Evolutionary conservation across 2,329 filamentous ascomycete species (phyloP), one percentile per base, ranked within the genome.

Genomic region (Ascochyta koolunga): DNA sequence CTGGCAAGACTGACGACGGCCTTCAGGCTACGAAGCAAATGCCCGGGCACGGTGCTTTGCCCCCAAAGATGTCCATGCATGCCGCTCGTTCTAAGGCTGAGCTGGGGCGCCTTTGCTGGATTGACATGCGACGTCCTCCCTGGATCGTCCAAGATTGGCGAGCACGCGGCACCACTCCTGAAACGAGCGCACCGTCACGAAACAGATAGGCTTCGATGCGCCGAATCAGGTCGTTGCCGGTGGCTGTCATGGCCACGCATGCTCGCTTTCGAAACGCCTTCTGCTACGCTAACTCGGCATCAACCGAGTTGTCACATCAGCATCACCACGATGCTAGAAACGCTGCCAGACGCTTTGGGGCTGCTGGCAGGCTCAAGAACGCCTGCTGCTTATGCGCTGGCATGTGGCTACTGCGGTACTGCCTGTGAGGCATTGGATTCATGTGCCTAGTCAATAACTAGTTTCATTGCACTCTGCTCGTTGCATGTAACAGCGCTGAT

Each of bases 131-230:
- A 65, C 54, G 25, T 47, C 16, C 40, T 36, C 35, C 51, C 55
- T 40, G 50, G 51, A 59, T 57, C 54, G 54, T 50, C 48, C 35
- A 50, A 61, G 59, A 62, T 64, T 58, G 56, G 60, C 64, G 59
- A 62, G 50, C 44, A 54, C 43, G 45, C 53, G 43, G 40, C 40
- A 47, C 47, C 33, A 31, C 54, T 58, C 43, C 58, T 66, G 61
- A 63, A 66, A 63, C 61, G 50, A 49, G 43, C 56, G 50, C 57
- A 41, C 47, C 41, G 48, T 53, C 49, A 24, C 65, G 62, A 70
- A 69, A 69, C 66, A 61, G 38, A 56, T 48, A 55, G 43, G 46
- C 56, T 56, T 54, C 50, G 40, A 42, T 21, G 11, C 40, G 48
- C 43, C 58, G 52, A 63, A 58, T 65, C 31, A 51, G 21, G 32